These are phyloP conservation scores for Globisporangium splendens DNA, from an alignment of 352 stramenopile species.

Conservation along the genomic window DNA sequence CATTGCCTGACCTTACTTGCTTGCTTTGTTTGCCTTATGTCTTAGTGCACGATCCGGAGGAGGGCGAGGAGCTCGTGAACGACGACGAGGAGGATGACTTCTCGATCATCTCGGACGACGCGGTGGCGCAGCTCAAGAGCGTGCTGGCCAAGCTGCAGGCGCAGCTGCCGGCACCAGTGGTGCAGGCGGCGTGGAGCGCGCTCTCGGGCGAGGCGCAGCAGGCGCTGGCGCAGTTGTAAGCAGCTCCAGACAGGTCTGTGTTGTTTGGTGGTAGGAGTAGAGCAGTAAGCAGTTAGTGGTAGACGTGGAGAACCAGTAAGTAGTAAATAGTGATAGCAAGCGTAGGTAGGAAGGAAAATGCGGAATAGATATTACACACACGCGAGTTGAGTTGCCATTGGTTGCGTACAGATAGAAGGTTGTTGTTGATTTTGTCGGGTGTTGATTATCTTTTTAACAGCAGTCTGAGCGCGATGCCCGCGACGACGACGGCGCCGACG, in stretches of 20 bases:
- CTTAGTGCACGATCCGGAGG: conserved; percentile 58
- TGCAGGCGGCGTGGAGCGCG: conserved; percentile 67
- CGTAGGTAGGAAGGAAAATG: neutral
- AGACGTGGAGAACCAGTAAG: neutral
- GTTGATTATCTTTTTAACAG: conserved; percentile 63
- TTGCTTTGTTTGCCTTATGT: neutral
- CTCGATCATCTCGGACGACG: conserved; percentile 61
- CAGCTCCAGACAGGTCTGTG: neutral
- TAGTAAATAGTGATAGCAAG: neutral
- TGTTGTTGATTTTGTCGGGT: neutral
- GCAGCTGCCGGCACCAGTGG: conserved; percentile 49
- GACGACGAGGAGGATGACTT: conserved; percentile 65
- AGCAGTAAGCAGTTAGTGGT: conserved; percentile 1
- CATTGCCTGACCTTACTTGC: conserved; percentile 10
- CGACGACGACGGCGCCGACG: conserved; percentile 66
- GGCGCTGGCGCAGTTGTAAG: conserved; percentile 60
- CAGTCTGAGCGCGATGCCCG: conserved; percentile 67
- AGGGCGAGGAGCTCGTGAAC: conserved; percentile 45
- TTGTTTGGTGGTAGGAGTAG: neutral
- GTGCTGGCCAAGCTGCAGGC: conserved; percentile 67
- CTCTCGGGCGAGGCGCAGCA: conserved; percentile 73
- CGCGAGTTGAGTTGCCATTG: no score
- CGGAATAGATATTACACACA: conserved; percentile 6
- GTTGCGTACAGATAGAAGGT: neutral
- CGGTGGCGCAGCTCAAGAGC: conserved; percentile 51